Conservation (phyloP, 495 filamentous ascomycete species). For the Penicillium riverlandense region DNA sequence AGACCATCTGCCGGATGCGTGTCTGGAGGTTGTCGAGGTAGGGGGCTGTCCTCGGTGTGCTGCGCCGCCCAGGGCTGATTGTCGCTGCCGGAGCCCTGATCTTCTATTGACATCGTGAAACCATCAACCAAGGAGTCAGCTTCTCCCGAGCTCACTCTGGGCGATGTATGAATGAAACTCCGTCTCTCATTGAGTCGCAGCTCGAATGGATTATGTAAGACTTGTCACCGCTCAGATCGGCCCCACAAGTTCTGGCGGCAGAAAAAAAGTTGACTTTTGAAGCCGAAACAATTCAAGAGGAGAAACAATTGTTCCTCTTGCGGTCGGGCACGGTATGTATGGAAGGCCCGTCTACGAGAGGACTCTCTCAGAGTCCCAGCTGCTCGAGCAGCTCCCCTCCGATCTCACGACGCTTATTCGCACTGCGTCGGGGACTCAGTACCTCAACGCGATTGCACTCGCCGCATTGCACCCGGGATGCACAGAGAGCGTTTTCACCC, state of each 20-base stretch:
- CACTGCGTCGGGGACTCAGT: constrained; percentile 51
- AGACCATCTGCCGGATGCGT: constrained; percentile 34
- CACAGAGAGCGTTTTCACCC: constrained; percentile 61
- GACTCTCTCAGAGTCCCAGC: constrained; percentile 36
- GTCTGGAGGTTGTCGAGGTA: constrained; percentile 5
- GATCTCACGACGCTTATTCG: constrained; percentile 60
- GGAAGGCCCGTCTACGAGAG: constrained; percentile 38
- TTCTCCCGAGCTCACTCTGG: constrained; percentile 6
- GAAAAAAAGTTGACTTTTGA: constrained; percentile 26
- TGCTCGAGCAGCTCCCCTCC: constrained; percentile 50
- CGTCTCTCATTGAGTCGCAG: no score
- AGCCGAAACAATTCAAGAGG: constrained; percentile 7
- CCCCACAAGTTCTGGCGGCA: constrained; percentile 29
- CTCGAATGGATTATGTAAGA: no score
- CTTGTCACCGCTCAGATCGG: neutral
- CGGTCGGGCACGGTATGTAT: constrained; percentile 34
- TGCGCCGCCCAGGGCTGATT: constrained; percentile 4
- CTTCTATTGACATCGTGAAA: constrained; percentile 19
- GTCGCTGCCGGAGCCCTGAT: constrained; percentile 12
- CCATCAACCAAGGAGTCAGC: constrained; percentile 14
- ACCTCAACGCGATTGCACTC: constrained; percentile 62
- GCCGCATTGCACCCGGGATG: constrained; percentile 57
- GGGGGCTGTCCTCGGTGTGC: constrained; percentile 1
- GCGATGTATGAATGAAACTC: neutral
- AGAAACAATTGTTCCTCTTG: constrained; percentile 26